phyloP scores from a whole-genome alignment of 75 land plant species.

The Selaginella tamariscina region DNA sequence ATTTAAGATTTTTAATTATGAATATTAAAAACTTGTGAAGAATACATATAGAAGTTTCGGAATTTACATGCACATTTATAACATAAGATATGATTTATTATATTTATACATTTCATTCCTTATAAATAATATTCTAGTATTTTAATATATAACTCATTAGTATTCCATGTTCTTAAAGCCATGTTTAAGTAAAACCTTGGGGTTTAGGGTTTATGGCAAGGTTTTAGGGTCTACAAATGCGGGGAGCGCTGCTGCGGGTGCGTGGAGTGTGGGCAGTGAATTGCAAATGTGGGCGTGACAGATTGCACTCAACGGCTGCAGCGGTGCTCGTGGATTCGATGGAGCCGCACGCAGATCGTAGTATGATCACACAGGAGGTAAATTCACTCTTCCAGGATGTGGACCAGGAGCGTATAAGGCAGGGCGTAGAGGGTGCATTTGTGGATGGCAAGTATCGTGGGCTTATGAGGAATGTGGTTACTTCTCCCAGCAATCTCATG shows the following conservation, averaged over 20 bases:
- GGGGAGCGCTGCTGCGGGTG: background rate
- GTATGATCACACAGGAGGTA: background rate
- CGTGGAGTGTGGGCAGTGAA: background rate
- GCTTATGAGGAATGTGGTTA: background rate
- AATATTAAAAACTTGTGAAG: too few species aligned
- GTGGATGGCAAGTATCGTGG: constrained; percentile 5
- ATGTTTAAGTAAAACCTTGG: too few species aligned
- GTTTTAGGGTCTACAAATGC: too few species aligned
- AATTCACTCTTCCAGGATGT: background rate
- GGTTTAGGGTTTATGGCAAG: too few species aligned
- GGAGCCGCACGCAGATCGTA: background rate
- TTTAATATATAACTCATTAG: too few species aligned
- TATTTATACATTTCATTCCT: too few species aligned
- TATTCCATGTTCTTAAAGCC: too few species aligned
- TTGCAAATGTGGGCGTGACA: background rate
- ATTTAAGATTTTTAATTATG: too few species aligned
- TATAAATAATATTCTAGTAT: too few species aligned
- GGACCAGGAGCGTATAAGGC: background rate
- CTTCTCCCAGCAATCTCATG: background rate
- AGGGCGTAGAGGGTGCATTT: background rate
- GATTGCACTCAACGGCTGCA: background rate
- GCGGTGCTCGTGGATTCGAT: background rate
- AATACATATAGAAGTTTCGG: too few species aligned
- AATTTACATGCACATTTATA: too few species aligned
- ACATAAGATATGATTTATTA: too few species aligned